A percentile compares a stretch with the other conserved stretches of the same genome.
Conservation (phyloP, 2,329 filamentous ascomycete genomes). For the Stachybotrys echinatus region DNA sequence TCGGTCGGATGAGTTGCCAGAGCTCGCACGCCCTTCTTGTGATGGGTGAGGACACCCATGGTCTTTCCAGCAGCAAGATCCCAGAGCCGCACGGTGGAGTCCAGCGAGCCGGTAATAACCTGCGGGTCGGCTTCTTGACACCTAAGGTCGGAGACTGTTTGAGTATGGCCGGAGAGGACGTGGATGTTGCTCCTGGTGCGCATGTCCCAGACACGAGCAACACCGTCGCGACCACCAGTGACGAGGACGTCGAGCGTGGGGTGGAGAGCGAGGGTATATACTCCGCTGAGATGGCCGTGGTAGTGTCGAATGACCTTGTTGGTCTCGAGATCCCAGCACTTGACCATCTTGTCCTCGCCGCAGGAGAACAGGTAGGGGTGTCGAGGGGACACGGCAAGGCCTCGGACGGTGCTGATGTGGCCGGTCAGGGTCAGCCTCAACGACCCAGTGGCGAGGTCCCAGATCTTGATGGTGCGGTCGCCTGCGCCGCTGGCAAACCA, state of each 20-base stretch:
- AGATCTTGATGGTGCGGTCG: conserved; percentile 97
- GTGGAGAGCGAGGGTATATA: conserved; percentile 90
- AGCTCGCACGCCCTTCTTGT: conserved; percentile 93
- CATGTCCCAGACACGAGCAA: conserved; percentile 98
- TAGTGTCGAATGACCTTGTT: conserved; percentile 99
- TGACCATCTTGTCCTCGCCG: conserved; percentile 99
- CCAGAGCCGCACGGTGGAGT: conserved; percentile 88
- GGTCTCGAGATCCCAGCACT: conserved; percentile 99
- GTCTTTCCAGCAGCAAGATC: conserved; percentile 94
- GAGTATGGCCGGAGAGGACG: conserved; percentile 84
- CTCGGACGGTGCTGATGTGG: conserved; percentile 89
- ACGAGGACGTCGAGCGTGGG: conserved; percentile 92
- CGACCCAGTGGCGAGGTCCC: conserved; percentile 88
- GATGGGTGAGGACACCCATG: conserved; percentile 92
- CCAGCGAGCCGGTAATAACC: conserved; percentile 87
- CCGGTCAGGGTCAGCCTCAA: conserved; percentile 83
- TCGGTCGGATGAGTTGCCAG: conserved; percentile 83
- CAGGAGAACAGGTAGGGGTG: conserved; percentile 98
- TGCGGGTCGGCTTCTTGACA: conserved; percentile 97
- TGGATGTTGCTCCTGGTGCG: conserved; percentile 92
- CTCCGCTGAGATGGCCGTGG: conserved; percentile 92
- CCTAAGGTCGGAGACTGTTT: conserved; percentile 81
- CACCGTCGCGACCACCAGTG: conserved; percentile 90
- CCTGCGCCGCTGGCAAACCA: conserved; percentile 97
- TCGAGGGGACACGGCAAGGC: conserved; percentile 83